A percentile compares a stretch with the other conserved stretches of the same genome.
phyloP scores from a whole-genome alignment of 176 grass and related monocot genomes.

The Zea mays region Zm-B73-REFERENCE-NAM-5.0 NC_050096.1:257270501-257271000 shows the following conservation, averaged over 20 bases:
- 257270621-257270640: conserved; percentile 49
- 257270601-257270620: conserved; percentile 14
- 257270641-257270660: conserved; percentile 38
- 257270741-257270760: neutral
- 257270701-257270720: neutral
- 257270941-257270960: no score
- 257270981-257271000: neutral
- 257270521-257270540: conserved; percentile 51
- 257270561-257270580: conserved; percentile 88
- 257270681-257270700: neutral
- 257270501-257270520: neutral
- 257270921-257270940: no score
- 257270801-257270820: neutral
- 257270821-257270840: neutral
- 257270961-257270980: neutral
- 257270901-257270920: no score
- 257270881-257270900: no score
- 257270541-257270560: conserved; percentile 72
- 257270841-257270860: no score
- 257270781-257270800: neutral
- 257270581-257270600: conserved; percentile 45
- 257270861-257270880: no score
- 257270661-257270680: conserved; percentile 19
- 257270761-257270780: no score
- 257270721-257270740: neutral